phyloP scores from a whole-genome alignment of 352 stramenopile species.

The Globisporangium polare region DNA sequence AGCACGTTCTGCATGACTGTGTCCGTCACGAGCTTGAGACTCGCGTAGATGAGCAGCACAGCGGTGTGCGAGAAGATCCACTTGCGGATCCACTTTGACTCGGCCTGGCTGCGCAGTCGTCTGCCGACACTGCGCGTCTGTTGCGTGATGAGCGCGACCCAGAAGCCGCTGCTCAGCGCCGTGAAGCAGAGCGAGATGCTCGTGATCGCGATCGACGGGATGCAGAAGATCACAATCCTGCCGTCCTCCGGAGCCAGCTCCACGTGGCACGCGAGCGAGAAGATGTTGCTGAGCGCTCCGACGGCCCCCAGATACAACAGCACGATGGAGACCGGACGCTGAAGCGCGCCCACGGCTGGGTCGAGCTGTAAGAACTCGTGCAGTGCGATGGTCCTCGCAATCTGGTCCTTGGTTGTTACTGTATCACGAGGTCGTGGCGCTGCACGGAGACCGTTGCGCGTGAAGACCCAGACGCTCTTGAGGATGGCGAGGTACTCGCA shows the following conservation, averaged over 20 bases:
- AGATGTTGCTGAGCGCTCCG: slow-evolving; percentile 40
- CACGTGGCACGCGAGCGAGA: slow-evolving; percentile 30
- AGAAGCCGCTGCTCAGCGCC: slow-evolving; percentile 35
- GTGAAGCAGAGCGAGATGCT: slow-evolving; percentile 33
- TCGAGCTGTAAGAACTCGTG: slow-evolving; percentile 6
- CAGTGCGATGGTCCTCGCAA: background rate
- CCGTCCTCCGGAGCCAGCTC: slow-evolving; percentile 23
- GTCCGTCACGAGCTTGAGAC: slow-evolving; percentile 24
- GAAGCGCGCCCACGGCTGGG: slow-evolving; percentile 22
- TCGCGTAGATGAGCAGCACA: slow-evolving; percentile 25
- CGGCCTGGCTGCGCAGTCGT: slow-evolving; percentile 22
- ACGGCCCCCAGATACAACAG: slow-evolving; percentile 36
- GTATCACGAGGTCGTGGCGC: background rate
- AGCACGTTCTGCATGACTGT: slow-evolving; percentile 23
- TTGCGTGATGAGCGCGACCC: slow-evolving; percentile 31
- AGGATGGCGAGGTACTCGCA: slow-evolving; percentile 28
- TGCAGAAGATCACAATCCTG: slow-evolving; percentile 32
- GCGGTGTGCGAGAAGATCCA: slow-evolving; percentile 18
- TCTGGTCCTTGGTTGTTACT: background rate
- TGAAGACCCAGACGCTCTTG: slow-evolving; percentile 7
- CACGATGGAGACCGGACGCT: slow-evolving; percentile 28
- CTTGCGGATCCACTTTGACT: slow-evolving; percentile 23
- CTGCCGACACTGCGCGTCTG: slow-evolving; percentile 25
- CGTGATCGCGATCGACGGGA: slow-evolving; percentile 25
- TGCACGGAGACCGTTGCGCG: background rate